Conservation (phyloP, 345 rosid species). For the Lepidium sativum region DNA sequence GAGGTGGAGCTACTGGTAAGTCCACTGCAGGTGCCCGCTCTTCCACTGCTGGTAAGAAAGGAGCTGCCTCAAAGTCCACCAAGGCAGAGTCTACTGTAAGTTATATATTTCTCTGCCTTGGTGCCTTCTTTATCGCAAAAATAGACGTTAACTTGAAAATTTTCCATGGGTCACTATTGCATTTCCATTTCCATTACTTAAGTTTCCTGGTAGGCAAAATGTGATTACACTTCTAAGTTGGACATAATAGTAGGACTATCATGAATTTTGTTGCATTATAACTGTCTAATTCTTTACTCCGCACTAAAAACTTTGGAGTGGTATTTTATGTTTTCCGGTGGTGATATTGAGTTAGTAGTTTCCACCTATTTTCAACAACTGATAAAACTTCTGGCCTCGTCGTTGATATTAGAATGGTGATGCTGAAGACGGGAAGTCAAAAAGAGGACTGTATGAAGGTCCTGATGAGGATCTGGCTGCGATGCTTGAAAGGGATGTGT, state of each 20-base stretch:
- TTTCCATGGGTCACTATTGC: not conserved
- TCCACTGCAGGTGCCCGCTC: slow-evolving; percentile 55
- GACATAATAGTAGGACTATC: not conserved
- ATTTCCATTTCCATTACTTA: not conserved
- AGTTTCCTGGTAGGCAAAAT: not conserved
- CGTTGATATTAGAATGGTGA: slow-evolving; percentile 66
- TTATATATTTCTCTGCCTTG: not conserved
- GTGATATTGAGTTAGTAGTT: not conserved
- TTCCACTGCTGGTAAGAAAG: slow-evolving; percentile 71
- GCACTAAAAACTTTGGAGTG: not conserved
- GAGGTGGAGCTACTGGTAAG: slow-evolving; percentile 52
- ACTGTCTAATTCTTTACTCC: not conserved
- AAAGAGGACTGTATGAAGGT: slow-evolving; percentile 81
- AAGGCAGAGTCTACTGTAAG: slow-evolving; percentile 75
- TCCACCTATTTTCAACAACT: not conserved
- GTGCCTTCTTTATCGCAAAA: not conserved
- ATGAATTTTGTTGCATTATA: not conserved
- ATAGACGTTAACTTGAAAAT: not conserved
- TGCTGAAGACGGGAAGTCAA: slow-evolving; percentile 84
- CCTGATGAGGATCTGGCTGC: slow-evolving; percentile 97
- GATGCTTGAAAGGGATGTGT: slow-evolving; percentile 98
- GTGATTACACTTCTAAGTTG: not conserved
- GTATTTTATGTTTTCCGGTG: not conserved
- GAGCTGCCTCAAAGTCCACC: slow-evolving; percentile 57
- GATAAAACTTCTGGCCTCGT: not conserved